Base-by-base conservation (phyloP, 108 stramenopile genomes). In the Pseudonitzschia multiseries region DNA sequence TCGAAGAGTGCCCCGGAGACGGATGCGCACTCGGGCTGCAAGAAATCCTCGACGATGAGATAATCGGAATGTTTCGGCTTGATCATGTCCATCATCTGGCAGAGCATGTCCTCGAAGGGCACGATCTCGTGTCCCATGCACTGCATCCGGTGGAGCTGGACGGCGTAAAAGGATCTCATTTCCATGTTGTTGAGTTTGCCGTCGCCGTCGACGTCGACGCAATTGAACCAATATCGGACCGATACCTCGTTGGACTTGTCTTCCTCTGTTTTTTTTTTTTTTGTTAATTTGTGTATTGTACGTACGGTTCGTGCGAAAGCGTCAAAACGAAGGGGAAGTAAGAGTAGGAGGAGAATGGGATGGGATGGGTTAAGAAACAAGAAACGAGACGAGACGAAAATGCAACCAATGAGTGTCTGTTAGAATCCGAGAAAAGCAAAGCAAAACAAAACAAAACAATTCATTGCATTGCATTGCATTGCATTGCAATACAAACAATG, bases 41-140 rank as follows among this genome's bases (percentile, higher is more conserved):
- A 68, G 72, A 98, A 97, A 70, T 99, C 97, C 68, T 90, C 88
- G 4, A 86, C 81, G 33, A 87, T 72, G 22, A 98, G 67, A 53
- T 69, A 70, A 28, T 91, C 87, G 17, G 69, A 42, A 41, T 78
- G 72, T 24, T 73, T 57, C 0, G 95, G 93, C 65, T 92, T 96
- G 74, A 99, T 93, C 96, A 99, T 96, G 80, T 99, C 99, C 86
- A 93, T 93, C 96, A 98, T 97, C 80, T 99, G 99, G 76, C 97
- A 98, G 27, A 98, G 74, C 79, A 99, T 93, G 77, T 99, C 99
- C 71, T 95, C 97, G 65, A 97, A 98, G 15, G 93, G 89, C 0
- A 99, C 95, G 20, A 94, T 87, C 76, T 99, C 99, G 74, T 98
- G 97, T 18, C 98, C 98, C 84, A 98, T 93, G 56, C 94, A 95